Conservation (phyloP, 2,329 filamentous ascomycete species). For the Thelonectria discophora region DNA sequence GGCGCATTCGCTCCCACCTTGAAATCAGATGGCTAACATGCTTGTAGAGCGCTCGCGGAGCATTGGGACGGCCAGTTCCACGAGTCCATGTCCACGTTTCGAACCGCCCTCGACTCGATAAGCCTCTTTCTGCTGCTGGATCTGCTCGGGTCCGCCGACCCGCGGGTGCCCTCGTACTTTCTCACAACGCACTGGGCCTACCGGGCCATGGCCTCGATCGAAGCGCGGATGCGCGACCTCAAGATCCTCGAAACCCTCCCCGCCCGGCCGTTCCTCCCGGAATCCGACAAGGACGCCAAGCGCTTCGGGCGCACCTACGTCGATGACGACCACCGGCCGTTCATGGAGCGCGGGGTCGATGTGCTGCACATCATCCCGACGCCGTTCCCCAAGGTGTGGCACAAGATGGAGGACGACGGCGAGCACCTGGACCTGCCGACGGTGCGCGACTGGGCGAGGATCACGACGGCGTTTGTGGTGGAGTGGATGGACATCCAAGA, state of each 20-base stretch:
- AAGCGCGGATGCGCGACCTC: conserved; percentile 75
- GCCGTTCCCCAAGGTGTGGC: conserved; percentile 88
- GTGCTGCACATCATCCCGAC: conserved; percentile 88
- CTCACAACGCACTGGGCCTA: conserved; percentile 95
- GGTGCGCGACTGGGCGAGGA: conserved; percentile 85
- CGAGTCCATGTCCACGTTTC: conserved; percentile 76
- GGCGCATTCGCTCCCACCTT: conserved; percentile 27
- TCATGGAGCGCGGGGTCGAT: conserved; percentile 85
- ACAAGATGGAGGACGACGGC: conserved; percentile 83
- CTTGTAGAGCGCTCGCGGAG: conserved; percentile 72
- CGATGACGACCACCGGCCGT: conserved; percentile 91
- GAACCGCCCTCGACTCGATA: conserved; percentile 79
- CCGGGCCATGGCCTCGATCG: conserved; percentile 75
- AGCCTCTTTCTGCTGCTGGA: conserved; percentile 92
- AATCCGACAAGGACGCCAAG: conserved; percentile 62
- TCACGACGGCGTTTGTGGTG: conserved; percentile 83
- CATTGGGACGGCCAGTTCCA: conserved; percentile 79
- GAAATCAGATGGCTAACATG: conserved; percentile 12
- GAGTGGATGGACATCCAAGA: conserved; percentile 87
- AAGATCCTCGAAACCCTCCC: conserved; percentile 70
- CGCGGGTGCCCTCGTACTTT: conserved; percentile 85
- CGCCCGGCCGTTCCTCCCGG: conserved; percentile 67
- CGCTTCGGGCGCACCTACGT: conserved; percentile 65
- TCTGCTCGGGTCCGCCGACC: conserved; percentile 76
- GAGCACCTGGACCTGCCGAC: conserved; percentile 83